Base-by-base conservation (phyloP, 2,329 filamentous ascomycete genomes). In the Colletotrichum horii region DNA sequence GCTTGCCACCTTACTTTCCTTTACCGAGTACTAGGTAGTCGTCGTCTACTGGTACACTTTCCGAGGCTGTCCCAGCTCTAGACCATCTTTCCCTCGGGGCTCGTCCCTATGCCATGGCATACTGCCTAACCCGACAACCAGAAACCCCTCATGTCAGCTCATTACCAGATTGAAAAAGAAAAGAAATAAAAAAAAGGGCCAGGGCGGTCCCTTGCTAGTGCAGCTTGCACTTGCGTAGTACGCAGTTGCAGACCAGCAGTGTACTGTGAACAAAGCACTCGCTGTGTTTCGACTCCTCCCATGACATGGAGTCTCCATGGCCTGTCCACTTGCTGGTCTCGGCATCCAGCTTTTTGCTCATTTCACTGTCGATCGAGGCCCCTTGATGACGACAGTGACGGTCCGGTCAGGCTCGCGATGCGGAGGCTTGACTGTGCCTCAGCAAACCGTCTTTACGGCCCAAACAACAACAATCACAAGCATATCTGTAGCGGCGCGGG, bases 21-120 rank as follows among this genome's bases (percentile, higher is more conserved):
- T 36, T 56, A 55, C 68, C 69, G 69, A 62, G 69, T 66, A 72
- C 26, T 72, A 75, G 69, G 62, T 67, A 71, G 32, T 66, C 68
- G 72, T 66, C 71, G 55, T 61, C 34, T 70, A 32, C 22, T 30
- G 32, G 28, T 24, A 61, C 55, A 5, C 24, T 15, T 11, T 48
- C 24, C 56, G 36, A 48, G 34, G 15, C 55, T 38, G 69, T 48
- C 68, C 48, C 55, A 69, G 16, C 26, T 52, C 38, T 55, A 36
- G 62, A 26, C 69, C 22, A 32, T n/a, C 19, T 48, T 48, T 48
- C 22, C 9, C 22, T 58, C 38, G 19, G 38, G 38, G 38, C 38
- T 43, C 60, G 24, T 34, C 26, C 58, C 26, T 48, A 64, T 24
- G 15, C n/a, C 16, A 64, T 38, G 11, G 34, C 24, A 36, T 64